Evolutionary conservation across 2,329 filamentous ascomycete species (phyloP), one percentile per base, ranked within the genome.

Genomic region (Cyphellophora attinorum): DNA sequence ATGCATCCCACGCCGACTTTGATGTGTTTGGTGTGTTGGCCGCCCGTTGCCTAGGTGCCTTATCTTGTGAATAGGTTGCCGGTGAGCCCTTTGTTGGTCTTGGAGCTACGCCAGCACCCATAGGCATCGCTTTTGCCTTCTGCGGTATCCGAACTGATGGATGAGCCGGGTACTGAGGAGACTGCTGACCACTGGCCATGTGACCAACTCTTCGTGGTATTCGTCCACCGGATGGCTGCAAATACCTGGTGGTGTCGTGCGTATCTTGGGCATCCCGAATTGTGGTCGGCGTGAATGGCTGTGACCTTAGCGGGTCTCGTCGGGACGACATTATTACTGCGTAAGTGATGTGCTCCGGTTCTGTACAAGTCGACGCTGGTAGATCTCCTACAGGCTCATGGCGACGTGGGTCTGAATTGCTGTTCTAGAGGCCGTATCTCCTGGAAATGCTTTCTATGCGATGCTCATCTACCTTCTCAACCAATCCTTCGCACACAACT

Each of bases 61-160:
- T 8, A 25, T 25, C 21, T n/a, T 25, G 21, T 25, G 8, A n/a
- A n/a, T 25, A 25, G 8, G 21, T n/a, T 8, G 21, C 21, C 21
- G 21, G 21, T n/a, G n/a, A 8, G n/a, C 8, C 21, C 21, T 25
- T 42, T 11, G 37, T 34, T 23, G 44, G 44, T 21, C 39, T 38
- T 19, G 36, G 44, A 19, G 39, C 41, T 13, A 40, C 34, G n/a
- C 44, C 44, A 11, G 44, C 44, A 4, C 44, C 44, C 11, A 29
- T 23, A 12, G 39, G 44, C 11, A 46, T 25, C 21, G 43, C 36
- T 29, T 40, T 44, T 23, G 33, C 39, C 29, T 39, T 41, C n/a
- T 38, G 31, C 16, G 44, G 39, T 16, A 33, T 23, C 31, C 44
- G 34, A 4, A 42, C 35, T n/a, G 32, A 38, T 5, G 44, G 41